Conservation (phyloP, 805 yeast species). For the Cyberlindnera japonica region DNA sequence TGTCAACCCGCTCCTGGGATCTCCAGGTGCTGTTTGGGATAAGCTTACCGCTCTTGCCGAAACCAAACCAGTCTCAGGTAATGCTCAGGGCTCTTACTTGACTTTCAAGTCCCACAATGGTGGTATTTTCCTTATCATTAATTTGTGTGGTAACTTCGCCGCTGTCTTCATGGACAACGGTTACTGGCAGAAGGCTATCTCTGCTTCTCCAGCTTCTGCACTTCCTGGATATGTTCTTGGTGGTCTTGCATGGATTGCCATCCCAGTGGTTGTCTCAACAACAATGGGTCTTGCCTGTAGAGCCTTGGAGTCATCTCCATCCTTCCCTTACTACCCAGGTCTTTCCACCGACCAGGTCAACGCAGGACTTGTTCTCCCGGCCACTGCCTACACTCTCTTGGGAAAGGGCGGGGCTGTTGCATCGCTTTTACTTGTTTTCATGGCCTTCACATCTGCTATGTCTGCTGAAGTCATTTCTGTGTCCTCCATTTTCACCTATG, state of each 20-base stretch:
- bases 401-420: conserved; percentile 91
- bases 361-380: conserved; percentile 71
- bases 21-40: conserved; percentile 81
- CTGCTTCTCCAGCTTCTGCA: conserved; percentile 79
- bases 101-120: conserved; percentile 86
- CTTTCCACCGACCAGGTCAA: conserved; percentile 66
- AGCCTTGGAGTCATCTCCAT: conserved; percentile 62
- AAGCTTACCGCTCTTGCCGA: conserved; percentile 57
- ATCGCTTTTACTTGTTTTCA: conserved; percentile 71
- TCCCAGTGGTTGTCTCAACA: conserved; percentile 78
- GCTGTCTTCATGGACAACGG: conserved; percentile 86
- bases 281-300: conserved; percentile 85
- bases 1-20: conserved; percentile 65
- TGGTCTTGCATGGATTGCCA: conserved; percentile 88
- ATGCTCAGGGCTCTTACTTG: conserved; percentile 80
- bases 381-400: conserved; percentile 74
- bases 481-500: conserved; percentile 81
- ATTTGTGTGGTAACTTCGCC: conserved; percentile 85
- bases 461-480: conserved; percentile 89
- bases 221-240: conserved; percentile 86
- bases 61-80: conserved; percentile 67
- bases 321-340: conserved; percentile 78
- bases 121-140: conserved; percentile 86
- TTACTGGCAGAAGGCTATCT: conserved; percentile 86
- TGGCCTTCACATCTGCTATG: conserved; percentile 92